Evolutionary conservation across 257 asterid species (phyloP).

Genomic region (Cruciata laevipes): DNA sequence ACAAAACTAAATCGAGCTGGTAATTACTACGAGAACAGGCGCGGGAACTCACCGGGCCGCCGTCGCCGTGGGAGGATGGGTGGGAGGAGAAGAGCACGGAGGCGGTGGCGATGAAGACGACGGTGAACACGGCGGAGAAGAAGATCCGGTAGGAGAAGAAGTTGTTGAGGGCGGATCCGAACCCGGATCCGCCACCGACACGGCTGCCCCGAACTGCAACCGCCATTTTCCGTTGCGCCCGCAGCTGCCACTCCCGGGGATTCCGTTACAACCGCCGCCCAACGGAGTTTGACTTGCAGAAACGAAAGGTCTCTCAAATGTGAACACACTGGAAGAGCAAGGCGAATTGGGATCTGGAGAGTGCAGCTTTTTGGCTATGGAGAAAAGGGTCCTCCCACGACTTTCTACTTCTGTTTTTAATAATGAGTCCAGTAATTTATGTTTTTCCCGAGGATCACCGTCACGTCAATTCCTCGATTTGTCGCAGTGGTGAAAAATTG

Average conservation of each 20-base stretch:
- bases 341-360: slow-evolving; percentile 1
- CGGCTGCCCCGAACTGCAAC: slow-evolving; percentile 84
- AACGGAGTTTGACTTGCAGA: slow-evolving; percentile 1
- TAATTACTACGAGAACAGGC: too few species aligned
- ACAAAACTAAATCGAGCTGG: background rate
- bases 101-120: slow-evolving; percentile 79
- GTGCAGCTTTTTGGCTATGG: slow-evolving; percentile 12
- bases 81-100: slow-evolving; percentile 80
- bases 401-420: background rate
- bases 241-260: background rate
- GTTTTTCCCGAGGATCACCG: background rate
- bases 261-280: background rate
- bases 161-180: slow-evolving; percentile 73
- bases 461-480: background rate
- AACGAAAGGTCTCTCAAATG: background rate
- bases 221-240: slow-evolving; percentile 42
- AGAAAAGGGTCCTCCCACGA: background rate
- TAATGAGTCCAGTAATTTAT: background rate
- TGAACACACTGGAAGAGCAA: background rate
- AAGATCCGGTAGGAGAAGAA: slow-evolving; percentile 90
- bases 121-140: slow-evolving; percentile 78
- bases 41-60: slow-evolving; percentile 41
- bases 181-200: slow-evolving; percentile 49
- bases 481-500: background rate
- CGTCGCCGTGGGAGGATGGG: slow-evolving; percentile 45